Evolutionary conservation across 148 eudicot genomes (phyloP).

Genomic region (Cornus suecica): DNA sequence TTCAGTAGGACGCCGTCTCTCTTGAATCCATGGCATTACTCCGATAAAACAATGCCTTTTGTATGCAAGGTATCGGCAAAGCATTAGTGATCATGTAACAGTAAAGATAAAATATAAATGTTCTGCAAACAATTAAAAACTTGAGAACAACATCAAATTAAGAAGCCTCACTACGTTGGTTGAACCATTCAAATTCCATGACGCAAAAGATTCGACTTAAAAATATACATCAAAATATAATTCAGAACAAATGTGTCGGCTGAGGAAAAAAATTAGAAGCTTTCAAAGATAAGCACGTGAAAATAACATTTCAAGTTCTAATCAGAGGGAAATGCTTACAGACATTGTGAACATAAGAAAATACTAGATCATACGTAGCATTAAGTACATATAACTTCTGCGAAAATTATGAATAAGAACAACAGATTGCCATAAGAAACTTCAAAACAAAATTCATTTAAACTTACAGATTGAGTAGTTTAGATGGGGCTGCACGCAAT

Average conservation of each 20-base stretch:
- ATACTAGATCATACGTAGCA: background rate
- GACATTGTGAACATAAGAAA: background rate
- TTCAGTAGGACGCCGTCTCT: too few species aligned
- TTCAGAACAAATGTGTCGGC: too few species aligned
- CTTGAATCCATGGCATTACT: too few species aligned
- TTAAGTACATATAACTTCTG: background rate
- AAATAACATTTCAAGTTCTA: background rate
- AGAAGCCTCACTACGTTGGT: background rate
- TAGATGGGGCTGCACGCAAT: slow-evolving; percentile 96
- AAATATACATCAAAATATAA: background rate
- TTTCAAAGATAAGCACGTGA: background rate
- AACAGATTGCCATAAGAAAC: background rate
- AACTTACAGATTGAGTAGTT: slow-evolving; percentile 94
- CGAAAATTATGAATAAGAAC: background rate
- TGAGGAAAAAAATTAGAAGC: background rate
- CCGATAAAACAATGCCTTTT: too few species aligned
- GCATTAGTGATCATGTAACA: too few species aligned
- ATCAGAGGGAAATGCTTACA: background rate
- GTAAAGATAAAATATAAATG: too few species aligned
- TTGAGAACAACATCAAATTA: background rate
- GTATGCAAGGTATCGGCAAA: too few species aligned
- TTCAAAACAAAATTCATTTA: background rate
- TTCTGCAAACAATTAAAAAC: background rate
- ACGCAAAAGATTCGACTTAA: background rate
- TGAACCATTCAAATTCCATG: background rate